Evolutionary conservation across 192 early-diverging fungal genomes (phyloP).

Genomic region (Rhizoclosmatium sp.): DNA sequence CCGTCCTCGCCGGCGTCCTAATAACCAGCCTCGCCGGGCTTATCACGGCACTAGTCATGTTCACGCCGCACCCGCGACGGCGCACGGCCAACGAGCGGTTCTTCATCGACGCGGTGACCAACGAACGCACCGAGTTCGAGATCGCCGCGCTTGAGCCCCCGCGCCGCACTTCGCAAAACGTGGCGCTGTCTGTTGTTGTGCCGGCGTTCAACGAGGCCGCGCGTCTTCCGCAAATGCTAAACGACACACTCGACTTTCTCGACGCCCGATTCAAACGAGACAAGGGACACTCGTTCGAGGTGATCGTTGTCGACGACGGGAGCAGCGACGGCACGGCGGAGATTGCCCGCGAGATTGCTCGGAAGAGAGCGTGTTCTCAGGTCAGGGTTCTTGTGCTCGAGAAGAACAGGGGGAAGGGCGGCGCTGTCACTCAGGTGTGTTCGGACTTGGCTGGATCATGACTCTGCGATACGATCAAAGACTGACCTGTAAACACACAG

Average conservation of each 20-base stretch:
- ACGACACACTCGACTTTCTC: conserved; percentile 79
- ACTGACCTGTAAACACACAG: conserved; percentile 48
- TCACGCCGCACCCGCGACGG: conserved; percentile 2
- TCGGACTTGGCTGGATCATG: background rate
- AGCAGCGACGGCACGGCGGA: conserved; percentile 79
- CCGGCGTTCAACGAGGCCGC: conserved; percentile 92
- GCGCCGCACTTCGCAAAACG: conserved; percentile 1
- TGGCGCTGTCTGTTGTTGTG: conserved; percentile 80
- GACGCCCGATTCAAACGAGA: conserved; percentile 48
- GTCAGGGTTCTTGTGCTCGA: conserved; percentile 75
- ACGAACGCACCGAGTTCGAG: background rate
- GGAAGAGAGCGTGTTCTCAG: conserved; percentile 24
- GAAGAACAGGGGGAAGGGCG: conserved; percentile 92
- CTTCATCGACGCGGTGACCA: background rate
- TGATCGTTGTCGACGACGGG: conserved; percentile 94
- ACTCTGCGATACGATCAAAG: background rate
- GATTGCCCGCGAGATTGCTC: conserved; percentile 65
- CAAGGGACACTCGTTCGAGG: conserved; percentile 64
- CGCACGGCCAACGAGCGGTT: background rate
- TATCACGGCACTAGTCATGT: background rate
- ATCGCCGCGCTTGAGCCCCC: background rate
- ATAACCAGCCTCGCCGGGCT: background rate
- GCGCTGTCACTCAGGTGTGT: conserved; percentile 84
- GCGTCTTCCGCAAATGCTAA: conserved; percentile 85
- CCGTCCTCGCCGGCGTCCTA: background rate